Conservation (phyloP, 2,329 filamentous ascomycete genomes). For the Colletotrichum sublineola region DNA sequence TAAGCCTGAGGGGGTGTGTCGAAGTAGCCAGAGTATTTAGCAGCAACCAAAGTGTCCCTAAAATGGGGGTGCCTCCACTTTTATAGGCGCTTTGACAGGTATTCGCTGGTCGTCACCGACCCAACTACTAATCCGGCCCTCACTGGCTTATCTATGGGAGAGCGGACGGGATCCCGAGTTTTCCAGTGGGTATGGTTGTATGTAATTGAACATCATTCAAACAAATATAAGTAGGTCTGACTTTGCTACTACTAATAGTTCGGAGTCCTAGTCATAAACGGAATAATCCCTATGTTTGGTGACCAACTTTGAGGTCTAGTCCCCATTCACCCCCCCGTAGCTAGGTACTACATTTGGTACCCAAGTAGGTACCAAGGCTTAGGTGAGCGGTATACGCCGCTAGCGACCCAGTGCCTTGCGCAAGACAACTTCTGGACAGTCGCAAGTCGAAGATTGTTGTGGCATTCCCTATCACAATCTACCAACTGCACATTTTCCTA, state of each 20-base stretch:
- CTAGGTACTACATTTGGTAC: no score
- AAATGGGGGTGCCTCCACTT: no score
- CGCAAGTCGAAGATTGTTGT: not conserved
- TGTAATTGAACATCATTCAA: no score
- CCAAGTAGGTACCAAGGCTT: not conserved
- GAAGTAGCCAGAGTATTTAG: no score
- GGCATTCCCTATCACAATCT: not conserved
- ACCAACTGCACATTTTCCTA: not conserved
- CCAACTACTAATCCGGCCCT: conserved; percentile 23
- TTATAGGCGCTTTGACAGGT: no score
- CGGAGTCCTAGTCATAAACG: no score
- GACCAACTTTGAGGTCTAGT: not conserved
- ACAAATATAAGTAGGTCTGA: no score
- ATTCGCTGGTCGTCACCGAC: conserved; percentile 23
- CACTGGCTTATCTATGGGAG: conserved; percentile 17
- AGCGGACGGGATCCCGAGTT: conserved; percentile 25
- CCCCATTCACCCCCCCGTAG: no score
- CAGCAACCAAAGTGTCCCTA: no score
- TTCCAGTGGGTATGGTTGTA: conserved; percentile 21
- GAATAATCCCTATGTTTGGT: no score
- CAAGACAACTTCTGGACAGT: not conserved
- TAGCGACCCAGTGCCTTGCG: not conserved
- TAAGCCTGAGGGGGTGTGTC: no score
- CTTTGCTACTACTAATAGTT: no score
- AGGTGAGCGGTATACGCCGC: not conserved